Conservation (phyloP, 371 early-diverging fungal genomes). For the Mucor circinelloides region DNA sequence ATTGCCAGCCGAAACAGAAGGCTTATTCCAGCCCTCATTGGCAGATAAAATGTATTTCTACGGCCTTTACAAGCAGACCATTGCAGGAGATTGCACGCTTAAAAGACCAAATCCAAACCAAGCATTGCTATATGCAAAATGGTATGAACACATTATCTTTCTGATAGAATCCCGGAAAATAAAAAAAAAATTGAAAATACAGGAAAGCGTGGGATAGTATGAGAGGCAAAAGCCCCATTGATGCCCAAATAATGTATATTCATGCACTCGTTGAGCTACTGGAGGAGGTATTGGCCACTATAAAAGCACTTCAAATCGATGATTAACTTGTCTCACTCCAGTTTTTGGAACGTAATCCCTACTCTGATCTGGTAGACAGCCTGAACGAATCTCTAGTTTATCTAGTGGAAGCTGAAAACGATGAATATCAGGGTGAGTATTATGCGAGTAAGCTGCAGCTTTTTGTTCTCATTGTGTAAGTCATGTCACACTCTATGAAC, state of each 20-base stretch:
- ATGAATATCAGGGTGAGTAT: background rate
- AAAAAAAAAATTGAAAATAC: too few relatives aligned
- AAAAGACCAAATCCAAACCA: conserved; percentile 33
- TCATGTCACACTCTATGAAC: background rate
- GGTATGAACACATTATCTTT: conserved; percentile 17
- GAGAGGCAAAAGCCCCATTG: conserved; percentile 32
- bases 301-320: background rate
- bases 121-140: conserved; percentile 35
- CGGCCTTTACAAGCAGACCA: conserved; percentile 78
- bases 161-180: too few relatives aligned
- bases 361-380: conserved; percentile 11
- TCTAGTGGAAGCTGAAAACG: conserved; percentile 7
- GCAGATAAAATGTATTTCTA: conserved; percentile 72
- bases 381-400: conserved; percentile 11
- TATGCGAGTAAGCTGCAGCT: too few relatives aligned
- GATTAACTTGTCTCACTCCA: background rate
- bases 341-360: conserved; percentile 11
- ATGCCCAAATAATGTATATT: conserved; percentile 36
- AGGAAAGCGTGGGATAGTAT: too few relatives aligned
- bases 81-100: conserved; percentile 66
- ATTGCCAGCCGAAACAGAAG: conserved; percentile 17
- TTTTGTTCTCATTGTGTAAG: background rate
- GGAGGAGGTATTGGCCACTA: conserved; percentile 16
- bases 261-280: conserved; percentile 28
- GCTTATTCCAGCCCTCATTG: conserved; percentile 56